Evolutionary conservation across 768 basidiomycete species (phyloP), one percentile per base, ranked within the genome.

Genomic region (Agaricus subrufescens): DNA sequence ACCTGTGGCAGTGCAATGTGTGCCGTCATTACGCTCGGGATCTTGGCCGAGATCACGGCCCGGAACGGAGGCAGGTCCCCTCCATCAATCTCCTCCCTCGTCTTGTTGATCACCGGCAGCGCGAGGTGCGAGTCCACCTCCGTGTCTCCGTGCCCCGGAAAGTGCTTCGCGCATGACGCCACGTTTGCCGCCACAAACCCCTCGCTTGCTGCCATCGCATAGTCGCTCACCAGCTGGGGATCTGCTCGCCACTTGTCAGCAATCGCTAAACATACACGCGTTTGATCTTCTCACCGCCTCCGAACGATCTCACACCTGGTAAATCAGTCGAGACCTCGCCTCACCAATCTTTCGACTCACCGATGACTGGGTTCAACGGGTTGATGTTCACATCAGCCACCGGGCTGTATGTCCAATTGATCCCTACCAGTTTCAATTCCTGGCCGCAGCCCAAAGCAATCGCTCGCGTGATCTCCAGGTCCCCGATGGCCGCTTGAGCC

Each of bases 351-450:
- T 4, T n/a, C 23, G 1, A 61, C 78, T 52, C 49, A 83, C 86
- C 86, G 44, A 89, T 89, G 27, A 88, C 85, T 9, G 87, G 86
- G 63, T 89, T 88, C 43, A 75, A 70, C 12, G 77, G 73, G 64
- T 89, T 82, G n/a, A 79, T 82, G 63, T 89, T 89, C 46, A 89
- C 79, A 62, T 89, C 86, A 9, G 80, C 85, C 5, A 88, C 85
- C 0, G 87, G 87, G 61, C 83, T 82, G 59, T 80, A 88, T 7
- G 73, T 80, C 87, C 87, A 89, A 62, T 86, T 86, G 56, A 89
- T 81, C 0, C 87, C 87, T 1, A 74, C 81, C 39, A 79, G 67
- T 54, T 75, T 78, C 53, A 89, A 69, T 65, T 89, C 87, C 15
- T 62, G 67, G 3, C 76, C 86, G 3, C 78, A 78, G 0, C 80